Base-by-base conservation (phyloP, 2,329 filamentous ascomycete species). In the Phialophora chinensis region DNA sequence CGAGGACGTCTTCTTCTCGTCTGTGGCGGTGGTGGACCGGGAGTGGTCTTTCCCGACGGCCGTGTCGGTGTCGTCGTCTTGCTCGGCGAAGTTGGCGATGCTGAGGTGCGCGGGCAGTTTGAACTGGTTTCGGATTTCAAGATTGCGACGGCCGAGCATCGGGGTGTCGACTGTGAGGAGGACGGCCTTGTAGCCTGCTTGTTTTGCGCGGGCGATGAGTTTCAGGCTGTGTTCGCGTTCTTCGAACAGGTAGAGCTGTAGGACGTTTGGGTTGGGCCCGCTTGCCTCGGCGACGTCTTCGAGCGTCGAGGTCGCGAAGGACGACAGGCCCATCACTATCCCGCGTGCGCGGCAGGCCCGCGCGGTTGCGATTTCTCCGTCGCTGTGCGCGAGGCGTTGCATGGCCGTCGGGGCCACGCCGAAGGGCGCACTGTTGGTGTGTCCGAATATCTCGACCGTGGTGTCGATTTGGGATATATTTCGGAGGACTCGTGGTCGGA, bases 151-250 rank as follows among this genome's bases (percentile, higher is more conserved):
- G 73, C 84, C 84, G 0, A 86, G 77, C 17, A 83, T 78, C 0
- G 84, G 84, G 0, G 79, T 79, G 70, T 86, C 84, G 10, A 84
- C 82, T 0, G 84, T 83, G 4, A 87, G 74, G 44, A 86, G 77
- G 14, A 86, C 76, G 2, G 84, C 83, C 63, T 80, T 81, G 73
- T 81, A 85, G 4, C 82, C 82, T 3, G 79, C 77, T 57, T 73
- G 74, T 76, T 82, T 76, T 59, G 79, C 75, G 60, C 79, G 72
- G 52, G 74, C 69, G 11, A 82, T 70, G 54, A 83, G 71, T 54
- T 78, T 76, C 7, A 74, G 58, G 0, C 75, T 79, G 5, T 78
- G 77, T 12, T 73, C 67, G 7, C 81, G 76, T 69, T 85, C 80
- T 67, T 82, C 81, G 58, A 85, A 77, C 11, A 84, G 77, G 71